Percentiles rank a stretch among this genome's conserved stretches.
phyloP scores from a whole-genome alignment of 805 yeast species.

The Suhomyces pyralidae region DNA sequence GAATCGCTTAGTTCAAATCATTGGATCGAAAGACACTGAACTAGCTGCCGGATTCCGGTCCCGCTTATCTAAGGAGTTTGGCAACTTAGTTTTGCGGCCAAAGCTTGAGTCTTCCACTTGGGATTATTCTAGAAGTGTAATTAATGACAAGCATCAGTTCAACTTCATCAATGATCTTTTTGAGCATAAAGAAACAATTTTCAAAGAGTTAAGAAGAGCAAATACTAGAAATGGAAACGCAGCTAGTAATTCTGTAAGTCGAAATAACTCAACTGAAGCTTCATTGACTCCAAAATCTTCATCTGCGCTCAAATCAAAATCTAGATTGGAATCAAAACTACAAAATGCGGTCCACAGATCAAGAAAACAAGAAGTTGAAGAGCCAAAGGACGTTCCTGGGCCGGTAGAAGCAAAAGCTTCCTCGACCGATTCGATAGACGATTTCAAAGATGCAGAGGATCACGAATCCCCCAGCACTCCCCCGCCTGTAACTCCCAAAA shows the following conservation, averaged over 20 bases:
- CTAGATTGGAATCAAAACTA: constrained; percentile 25
- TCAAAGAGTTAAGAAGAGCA: constrained; percentile 53
- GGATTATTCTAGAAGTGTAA: constrained; percentile 23
- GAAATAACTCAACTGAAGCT: constrained; percentile 2
- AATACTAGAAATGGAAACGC: constrained; percentile 20
- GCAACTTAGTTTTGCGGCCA: constrained; percentile 59
- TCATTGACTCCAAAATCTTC: background rate
- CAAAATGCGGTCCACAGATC: constrained; percentile 23
- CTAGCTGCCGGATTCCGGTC: constrained; percentile 37
- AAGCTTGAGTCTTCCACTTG: constrained; percentile 19
- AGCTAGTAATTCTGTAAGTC: background rate
- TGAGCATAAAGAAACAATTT: constrained; percentile 56
- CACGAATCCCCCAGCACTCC: constrained; percentile 14
- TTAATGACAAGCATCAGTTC: constrained; percentile 57
- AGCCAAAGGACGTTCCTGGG: background rate
- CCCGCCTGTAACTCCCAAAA: constrained; percentile 15
- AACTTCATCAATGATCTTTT: constrained; percentile 62
- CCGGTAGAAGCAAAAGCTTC: background rate
- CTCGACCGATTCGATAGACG: background rate
- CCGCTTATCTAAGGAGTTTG: constrained; percentile 64
- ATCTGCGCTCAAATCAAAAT: constrained; percentile 20
- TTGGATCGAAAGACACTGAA: constrained; percentile 39
- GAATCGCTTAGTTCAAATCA: constrained; percentile 52
- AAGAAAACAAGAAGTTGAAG: constrained; percentile 6
- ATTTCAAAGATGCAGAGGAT: background rate